phyloP scores from a whole-genome alignment of 2,329 filamentous ascomycete genomes.

The Aspergillus sp. region DNA sequence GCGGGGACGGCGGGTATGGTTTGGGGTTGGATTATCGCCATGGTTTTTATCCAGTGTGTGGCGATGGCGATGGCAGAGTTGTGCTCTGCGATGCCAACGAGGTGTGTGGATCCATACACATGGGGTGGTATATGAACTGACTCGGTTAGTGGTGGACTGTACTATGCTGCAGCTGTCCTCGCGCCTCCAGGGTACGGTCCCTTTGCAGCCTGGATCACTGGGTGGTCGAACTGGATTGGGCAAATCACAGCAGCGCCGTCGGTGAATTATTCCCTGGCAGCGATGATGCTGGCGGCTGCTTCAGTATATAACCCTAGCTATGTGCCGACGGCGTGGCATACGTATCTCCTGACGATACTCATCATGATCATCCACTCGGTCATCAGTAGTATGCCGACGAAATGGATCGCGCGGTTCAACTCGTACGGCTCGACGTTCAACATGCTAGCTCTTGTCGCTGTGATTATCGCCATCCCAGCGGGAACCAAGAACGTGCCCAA shows the following conservation, averaged over 20 bases:
- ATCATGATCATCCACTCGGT: conserved; percentile 64
- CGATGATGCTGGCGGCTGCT: conserved; percentile 67
- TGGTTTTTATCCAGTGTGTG: conserved; percentile 67
- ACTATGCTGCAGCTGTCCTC: conserved; percentile 69
- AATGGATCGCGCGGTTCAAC: conserved; percentile 66
- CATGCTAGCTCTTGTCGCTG: conserved; percentile 60
- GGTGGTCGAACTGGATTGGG: conserved; percentile 67
- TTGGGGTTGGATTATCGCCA: conserved; percentile 71
- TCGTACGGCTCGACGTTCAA: conserved; percentile 67
- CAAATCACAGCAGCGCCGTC: conserved; percentile 63
- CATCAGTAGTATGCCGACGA: conserved; percentile 67
- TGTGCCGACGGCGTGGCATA: conserved; percentile 60
- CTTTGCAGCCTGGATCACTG: conserved; percentile 64
- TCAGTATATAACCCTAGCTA: conserved; percentile 66
- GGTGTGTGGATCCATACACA: conserved; percentile 23
- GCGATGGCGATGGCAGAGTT: conserved; percentile 67
- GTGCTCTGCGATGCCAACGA: conserved; percentile 69
- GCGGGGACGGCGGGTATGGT: conserved; percentile 61
- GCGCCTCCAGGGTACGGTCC: conserved; percentile 63
- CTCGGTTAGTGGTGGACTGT: conserved; percentile 56
- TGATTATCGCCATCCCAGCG: conserved; percentile 65
- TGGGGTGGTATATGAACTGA: background rate
- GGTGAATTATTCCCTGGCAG: conserved; percentile 61
- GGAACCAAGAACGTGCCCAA: conserved; percentile 53
- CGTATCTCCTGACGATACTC: conserved; percentile 62